Evolutionary conservation across 345 rosid genomes (phyloP).

Genomic region (rapeseed (Brassica napus)): DNA sequence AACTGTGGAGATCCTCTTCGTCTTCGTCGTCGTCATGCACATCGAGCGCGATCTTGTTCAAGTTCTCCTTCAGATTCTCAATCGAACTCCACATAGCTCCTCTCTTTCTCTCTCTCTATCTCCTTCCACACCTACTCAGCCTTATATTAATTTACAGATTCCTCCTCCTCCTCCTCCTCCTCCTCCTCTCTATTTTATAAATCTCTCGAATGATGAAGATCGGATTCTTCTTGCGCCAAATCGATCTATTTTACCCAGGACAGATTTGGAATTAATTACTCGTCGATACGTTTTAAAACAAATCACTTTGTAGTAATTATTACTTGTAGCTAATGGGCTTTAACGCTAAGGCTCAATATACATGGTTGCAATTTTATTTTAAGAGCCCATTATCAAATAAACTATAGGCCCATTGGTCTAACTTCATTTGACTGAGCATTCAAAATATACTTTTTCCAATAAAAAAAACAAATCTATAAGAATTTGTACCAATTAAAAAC

Average conservation of each 20-base stretch:
- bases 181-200: neutral
- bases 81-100: slow-evolving; percentile 68
- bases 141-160: neutral
- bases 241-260: neutral
- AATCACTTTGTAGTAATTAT: too few relatives aligned
- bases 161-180: neutral
- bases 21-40: slow-evolving; percentile 62
- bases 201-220: slow-evolving; percentile 4
- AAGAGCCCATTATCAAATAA: too few relatives aligned
- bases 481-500: neutral
- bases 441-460: neutral
- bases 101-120: neutral
- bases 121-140: neutral
- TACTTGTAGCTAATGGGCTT: neutral
- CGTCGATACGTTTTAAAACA: slow-evolving; percentile 18
- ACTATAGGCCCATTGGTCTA: neutral
- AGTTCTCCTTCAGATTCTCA: slow-evolving; percentile 73
- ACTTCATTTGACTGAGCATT: neutral
- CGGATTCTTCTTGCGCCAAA: neutral
- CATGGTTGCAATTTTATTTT: too few relatives aligned
- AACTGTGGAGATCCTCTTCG: slow-evolving; percentile 54
- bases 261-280: neutral
- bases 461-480: neutral
- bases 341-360: neutral
- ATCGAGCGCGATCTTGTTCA: slow-evolving; percentile 75